These are phyloP conservation scores for Heteromeles arbutifolia DNA, from an alignment of 306 rosid species.

Conservation along the genomic window DNA sequence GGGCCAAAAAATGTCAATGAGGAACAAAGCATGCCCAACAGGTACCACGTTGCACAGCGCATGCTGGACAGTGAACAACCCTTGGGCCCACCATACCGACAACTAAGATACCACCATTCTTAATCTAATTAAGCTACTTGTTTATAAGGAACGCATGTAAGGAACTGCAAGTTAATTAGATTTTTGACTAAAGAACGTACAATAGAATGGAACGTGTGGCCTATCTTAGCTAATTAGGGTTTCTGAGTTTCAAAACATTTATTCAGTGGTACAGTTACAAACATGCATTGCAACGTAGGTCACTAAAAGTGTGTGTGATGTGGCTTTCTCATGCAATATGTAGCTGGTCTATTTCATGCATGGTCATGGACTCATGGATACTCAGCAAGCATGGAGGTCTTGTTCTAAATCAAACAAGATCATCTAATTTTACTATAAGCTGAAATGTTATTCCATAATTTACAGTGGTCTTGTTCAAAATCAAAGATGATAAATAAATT, in stretches of 20 bases:
- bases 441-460: background rate
- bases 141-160: background rate
- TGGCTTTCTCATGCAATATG: background rate
- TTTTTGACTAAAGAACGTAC: too few species aligned
- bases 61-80: constrained; percentile 63
- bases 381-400: background rate
- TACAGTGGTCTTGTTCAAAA: background rate
- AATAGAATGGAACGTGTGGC: background rate
- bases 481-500: too few species aligned
- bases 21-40: constrained; percentile 68
- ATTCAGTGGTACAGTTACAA: background rate
- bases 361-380: background rate
- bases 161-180: background rate
- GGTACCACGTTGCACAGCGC: constrained; percentile 56
- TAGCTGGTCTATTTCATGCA: background rate
- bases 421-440: background rate
- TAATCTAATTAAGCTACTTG: background rate
- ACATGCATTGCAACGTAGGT: background rate
- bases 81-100: constrained; percentile 64
- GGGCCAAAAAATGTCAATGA: constrained; percentile 12
- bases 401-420: too few species aligned
- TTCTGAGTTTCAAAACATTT: too few species aligned
- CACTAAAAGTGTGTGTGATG: too few species aligned
- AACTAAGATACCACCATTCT: background rate
- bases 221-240: background rate